Evolutionary conservation across 2,329 filamentous ascomycete genomes (phyloP).

Genomic region (Emericellopsis cladophorae): DNA sequence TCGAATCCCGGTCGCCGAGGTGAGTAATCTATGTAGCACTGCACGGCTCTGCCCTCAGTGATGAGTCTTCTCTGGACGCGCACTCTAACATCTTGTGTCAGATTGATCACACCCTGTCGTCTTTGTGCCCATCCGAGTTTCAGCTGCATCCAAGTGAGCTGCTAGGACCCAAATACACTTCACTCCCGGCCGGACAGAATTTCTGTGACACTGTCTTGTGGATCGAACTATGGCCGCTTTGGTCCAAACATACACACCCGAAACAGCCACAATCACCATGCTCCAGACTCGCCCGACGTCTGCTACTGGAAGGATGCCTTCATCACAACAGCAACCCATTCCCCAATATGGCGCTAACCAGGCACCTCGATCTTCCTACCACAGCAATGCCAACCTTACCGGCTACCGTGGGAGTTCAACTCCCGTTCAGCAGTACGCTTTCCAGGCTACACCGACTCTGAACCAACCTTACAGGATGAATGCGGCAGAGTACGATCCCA

Average conservation of each 20-base stretch:
- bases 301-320: slow-evolving; percentile 29
- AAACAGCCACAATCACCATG: slow-evolving; percentile 61
- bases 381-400: slow-evolving; percentile 21
- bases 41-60: too few relatives aligned
- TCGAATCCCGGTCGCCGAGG: neutral
- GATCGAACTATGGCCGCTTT: slow-evolving; percentile 61
- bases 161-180: too few relatives aligned
- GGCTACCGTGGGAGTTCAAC: slow-evolving; percentile 42
- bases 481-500: slow-evolving; percentile 6
- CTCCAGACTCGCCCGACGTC: slow-evolving; percentile 62
- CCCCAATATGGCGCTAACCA: slow-evolving; percentile 34
- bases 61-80: too few relatives aligned
- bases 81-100: too few relatives aligned
- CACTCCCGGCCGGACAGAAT: too few relatives aligned
- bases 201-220: neutral
- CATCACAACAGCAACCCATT: slow-evolving; percentile 31
- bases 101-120: too few relatives aligned
- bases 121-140: too few relatives aligned
- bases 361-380: slow-evolving; percentile 15
- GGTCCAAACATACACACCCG: slow-evolving; percentile 70
- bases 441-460: slow-evolving; percentile 57
- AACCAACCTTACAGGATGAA: slow-evolving; percentile 29
- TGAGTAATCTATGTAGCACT: neutral
- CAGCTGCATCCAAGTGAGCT: too few relatives aligned
- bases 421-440: slow-evolving; percentile 65